Percentiles rank a stretch among this genome's conserved stretches.
Evolutionary conservation across 768 basidiomycete genomes (phyloP).

Genomic region (Suillus lakei): DNA sequence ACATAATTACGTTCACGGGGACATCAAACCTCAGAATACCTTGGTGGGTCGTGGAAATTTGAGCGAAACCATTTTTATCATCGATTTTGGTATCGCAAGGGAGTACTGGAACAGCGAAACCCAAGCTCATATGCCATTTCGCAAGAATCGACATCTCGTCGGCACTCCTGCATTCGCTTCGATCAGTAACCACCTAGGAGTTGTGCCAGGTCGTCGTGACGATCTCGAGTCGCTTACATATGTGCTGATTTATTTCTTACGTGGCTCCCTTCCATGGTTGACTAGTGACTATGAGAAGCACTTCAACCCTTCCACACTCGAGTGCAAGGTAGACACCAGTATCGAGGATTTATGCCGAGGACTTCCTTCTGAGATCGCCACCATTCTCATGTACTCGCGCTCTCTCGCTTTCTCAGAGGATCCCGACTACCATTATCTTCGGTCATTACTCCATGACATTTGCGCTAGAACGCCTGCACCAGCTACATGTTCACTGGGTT

Average conservation of each 20-base stretch:
- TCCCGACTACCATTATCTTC: neutral
- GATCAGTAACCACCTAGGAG: constrained; percentile 4
- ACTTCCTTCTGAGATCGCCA: neutral
- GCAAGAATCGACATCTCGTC: neutral
- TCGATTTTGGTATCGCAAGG: neutral
- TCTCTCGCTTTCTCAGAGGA: neutral
- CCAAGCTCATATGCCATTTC: constrained; percentile 4
- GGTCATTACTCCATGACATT: neutral
- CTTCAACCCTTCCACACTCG: neutral
- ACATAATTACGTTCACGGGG: neutral
- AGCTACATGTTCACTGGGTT: neutral
- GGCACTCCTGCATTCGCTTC: constrained; percentile 4
- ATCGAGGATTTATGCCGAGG: neutral
- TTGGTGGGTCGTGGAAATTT: neutral
- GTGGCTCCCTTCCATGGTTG: constrained; percentile 74
- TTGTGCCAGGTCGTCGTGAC: neutral
- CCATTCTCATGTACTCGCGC: neutral
- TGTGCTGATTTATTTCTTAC: constrained; percentile 38
- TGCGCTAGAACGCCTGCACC: neutral
- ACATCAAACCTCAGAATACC: constrained; percentile 11
- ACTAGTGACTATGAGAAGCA: neutral
- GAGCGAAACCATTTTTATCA: neutral
- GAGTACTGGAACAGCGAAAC: neutral
- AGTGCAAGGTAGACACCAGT: neutral
- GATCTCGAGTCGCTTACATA: constrained; percentile 6